Conservation (phyloP, 169 alveolate genomes). For the Hammondia hammondi region DNA sequence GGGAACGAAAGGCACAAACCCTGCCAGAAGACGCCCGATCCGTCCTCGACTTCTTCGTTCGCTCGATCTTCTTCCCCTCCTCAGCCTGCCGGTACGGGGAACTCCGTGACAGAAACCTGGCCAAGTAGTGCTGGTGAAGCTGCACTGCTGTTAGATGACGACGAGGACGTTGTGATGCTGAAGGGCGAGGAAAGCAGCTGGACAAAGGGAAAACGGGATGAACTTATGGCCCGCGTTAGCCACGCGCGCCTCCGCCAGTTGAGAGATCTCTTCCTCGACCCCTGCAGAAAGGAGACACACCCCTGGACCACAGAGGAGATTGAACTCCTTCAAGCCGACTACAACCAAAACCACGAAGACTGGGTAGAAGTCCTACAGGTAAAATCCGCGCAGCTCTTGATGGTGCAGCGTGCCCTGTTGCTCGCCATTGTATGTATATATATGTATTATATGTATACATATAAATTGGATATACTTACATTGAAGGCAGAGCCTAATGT, state of each 20-base stretch:
- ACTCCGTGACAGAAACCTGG: background rate
- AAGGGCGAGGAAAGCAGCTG: background rate
- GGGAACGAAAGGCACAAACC: too few relatives aligned
- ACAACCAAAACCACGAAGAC: constrained; percentile 39
- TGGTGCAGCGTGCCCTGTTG: background rate
- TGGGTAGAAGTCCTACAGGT: constrained; percentile 46
- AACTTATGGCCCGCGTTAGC: constrained; percentile 25
- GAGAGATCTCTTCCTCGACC: background rate
- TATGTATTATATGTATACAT: background rate
- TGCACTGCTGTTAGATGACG: constrained; percentile 4
- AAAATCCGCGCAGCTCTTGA: background rate
- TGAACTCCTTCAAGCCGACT: constrained; percentile 42
- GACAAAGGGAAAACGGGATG: background rate
- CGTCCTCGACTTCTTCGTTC: too few relatives aligned
- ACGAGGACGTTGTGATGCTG: constrained; percentile 29
- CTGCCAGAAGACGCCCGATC: too few relatives aligned
- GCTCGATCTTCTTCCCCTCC: too few relatives aligned
- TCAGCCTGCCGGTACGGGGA: too few relatives aligned
- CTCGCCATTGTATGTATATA: background rate
- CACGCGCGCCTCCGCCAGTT: constrained; percentile 1
- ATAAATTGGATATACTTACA: background rate
- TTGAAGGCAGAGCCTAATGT: too few relatives aligned
- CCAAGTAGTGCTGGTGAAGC: background rate
- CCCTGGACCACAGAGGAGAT: background rate
- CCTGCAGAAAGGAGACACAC: background rate